Evolutionary conservation across 2,329 filamentous ascomycete genomes (phyloP).

Genomic region (Ilyonectria destructans): DNA sequence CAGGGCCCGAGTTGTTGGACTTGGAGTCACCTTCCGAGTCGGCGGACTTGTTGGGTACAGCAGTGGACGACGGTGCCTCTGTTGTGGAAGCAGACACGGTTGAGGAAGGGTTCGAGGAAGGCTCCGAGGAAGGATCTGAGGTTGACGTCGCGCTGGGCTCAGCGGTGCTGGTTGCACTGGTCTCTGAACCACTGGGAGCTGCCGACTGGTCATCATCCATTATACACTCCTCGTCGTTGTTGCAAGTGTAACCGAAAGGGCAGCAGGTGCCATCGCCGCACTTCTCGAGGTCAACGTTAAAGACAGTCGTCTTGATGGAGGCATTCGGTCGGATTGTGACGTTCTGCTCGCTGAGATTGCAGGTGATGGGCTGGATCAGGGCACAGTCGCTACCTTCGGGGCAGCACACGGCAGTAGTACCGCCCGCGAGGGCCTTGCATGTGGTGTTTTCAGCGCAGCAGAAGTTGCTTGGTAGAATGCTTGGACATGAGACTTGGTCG

Average conservation of each 20-base stretch:
- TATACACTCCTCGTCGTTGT: conserved; percentile 65
- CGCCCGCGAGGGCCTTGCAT: conserved; percentile 76
- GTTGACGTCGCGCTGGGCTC: conserved; percentile 40
- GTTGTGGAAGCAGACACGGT: conserved; percentile 41
- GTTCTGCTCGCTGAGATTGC: conserved; percentile 76
- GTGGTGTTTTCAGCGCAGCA: conserved; percentile 72
- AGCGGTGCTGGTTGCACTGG: conserved; percentile 44
- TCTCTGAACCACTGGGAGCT: conserved; percentile 53
- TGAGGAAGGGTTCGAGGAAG: conserved; percentile 38
- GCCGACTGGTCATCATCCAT: conserved; percentile 67
- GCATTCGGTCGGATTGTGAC: conserved; percentile 69
- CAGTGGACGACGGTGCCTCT: conserved; percentile 37
- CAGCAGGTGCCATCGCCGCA: conserved; percentile 76
- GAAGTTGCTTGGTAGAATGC: conserved; percentile 74
- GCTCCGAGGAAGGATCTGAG: conserved; percentile 37
- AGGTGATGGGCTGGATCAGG: conserved; percentile 76
- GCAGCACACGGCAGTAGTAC: conserved; percentile 81
- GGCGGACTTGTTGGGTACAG: conserved; percentile 35
- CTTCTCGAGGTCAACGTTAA: conserved; percentile 68
- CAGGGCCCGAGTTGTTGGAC: conserved; percentile 46
- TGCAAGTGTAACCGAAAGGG: conserved; percentile 80
- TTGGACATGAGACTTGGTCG: conserved; percentile 67
- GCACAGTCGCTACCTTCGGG: conserved; percentile 71
- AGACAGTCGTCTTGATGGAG: conserved; percentile 77
- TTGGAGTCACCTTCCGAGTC: conserved; percentile 32